A percentile compares a stretch with the other conserved stretches of the same genome.
These are phyloP conservation scores for Daedalea quercina DNA, from an alignment of 768 basidiomycete genomes.

Conservation along the genomic window DNA sequence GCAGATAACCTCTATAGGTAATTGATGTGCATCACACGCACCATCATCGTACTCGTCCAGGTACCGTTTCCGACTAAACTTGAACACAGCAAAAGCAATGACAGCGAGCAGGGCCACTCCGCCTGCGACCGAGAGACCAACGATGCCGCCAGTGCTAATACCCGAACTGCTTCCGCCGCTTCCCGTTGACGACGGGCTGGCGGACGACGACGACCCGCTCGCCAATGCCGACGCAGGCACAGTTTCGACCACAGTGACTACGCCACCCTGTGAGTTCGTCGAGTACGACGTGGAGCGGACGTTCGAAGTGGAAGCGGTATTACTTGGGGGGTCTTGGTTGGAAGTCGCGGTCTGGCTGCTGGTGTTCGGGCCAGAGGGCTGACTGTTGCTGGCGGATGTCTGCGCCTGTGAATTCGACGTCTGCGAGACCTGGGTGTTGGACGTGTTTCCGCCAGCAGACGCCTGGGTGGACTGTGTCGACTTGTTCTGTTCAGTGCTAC, in stretches of 20 bases:
- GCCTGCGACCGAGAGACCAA: conserved; percentile 77
- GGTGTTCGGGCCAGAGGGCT: neutral
- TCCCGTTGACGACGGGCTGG: conserved; percentile 12
- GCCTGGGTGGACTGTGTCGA: neutral
- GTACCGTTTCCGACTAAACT: conserved; percentile 76
- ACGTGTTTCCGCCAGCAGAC: neutral
- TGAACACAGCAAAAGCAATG: conserved; percentile 77
- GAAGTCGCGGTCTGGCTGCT: conserved; percentile 5
- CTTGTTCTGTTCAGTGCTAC: neutral
- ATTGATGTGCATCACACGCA: conserved; percentile 31
- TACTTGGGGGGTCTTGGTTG: conserved; percentile 2
- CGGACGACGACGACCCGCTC: conserved; percentile 18
- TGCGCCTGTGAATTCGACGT: neutral
- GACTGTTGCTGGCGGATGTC: neutral
- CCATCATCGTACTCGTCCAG: conserved; percentile 61
- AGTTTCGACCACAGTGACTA: conserved; percentile 19
- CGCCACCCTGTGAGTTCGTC: conserved; percentile 26
- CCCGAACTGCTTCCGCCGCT: conserved; percentile 25
- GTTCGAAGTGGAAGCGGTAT: conserved; percentile 5
- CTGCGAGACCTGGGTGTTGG: conserved; percentile 1
- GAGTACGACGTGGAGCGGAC: conserved; percentile 11
- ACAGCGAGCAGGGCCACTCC: conserved; percentile 70
- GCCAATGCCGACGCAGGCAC: conserved; percentile 17
- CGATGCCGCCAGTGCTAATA: conserved; percentile 64
- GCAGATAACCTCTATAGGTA: neutral